phyloP scores from a whole-genome alignment of 2,329 filamentous ascomycete species.

The Sordariomycetes sp. region DNA sequence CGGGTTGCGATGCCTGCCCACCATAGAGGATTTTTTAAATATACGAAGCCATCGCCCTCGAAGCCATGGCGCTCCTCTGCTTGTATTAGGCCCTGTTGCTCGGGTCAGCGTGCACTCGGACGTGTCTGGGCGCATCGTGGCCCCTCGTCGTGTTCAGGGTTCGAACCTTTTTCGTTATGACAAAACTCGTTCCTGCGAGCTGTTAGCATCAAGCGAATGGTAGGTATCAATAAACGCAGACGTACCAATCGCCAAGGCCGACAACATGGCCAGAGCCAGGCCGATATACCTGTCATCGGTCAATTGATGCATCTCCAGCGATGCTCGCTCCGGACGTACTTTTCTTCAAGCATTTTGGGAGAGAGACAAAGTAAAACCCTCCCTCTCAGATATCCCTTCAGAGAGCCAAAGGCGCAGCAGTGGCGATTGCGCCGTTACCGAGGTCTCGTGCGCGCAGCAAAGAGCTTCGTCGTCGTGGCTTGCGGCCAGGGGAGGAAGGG shows the following conservation, averaged over 20 bases:
- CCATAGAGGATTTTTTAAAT: constrained; percentile 91
- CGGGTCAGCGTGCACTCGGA: not conserved
- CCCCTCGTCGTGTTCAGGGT: not conserved
- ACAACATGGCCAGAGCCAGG: constrained; percentile 64
- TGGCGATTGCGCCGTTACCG: too few relatives aligned
- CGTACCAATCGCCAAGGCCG: constrained; percentile 68
- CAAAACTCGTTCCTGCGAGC: constrained; percentile 76
- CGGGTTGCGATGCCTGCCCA: constrained; percentile 89
- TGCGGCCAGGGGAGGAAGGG: too few relatives aligned
- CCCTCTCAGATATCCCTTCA: too few relatives aligned
- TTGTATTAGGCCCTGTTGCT: constrained; percentile 69
- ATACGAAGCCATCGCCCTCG: constrained; percentile 91
- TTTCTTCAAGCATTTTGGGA: constrained; percentile 3
- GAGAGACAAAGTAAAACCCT: too few relatives aligned
- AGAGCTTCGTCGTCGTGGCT: too few relatives aligned
- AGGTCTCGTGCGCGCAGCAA: too few relatives aligned
- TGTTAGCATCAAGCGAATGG: too few relatives aligned
- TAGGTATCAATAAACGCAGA: constrained; percentile 17
- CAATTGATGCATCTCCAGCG: too few relatives aligned
- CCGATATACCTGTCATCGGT: constrained; percentile 64
- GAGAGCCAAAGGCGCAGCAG: too few relatives aligned
- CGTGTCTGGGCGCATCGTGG: not conserved
- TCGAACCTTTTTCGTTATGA: constrained; percentile 93
- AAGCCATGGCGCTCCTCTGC: constrained; percentile 89
- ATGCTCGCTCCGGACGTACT: too few relatives aligned